phyloP scores from a whole-genome alignment of 139 green algal genomes.

The Microglena sp. region DNA sequence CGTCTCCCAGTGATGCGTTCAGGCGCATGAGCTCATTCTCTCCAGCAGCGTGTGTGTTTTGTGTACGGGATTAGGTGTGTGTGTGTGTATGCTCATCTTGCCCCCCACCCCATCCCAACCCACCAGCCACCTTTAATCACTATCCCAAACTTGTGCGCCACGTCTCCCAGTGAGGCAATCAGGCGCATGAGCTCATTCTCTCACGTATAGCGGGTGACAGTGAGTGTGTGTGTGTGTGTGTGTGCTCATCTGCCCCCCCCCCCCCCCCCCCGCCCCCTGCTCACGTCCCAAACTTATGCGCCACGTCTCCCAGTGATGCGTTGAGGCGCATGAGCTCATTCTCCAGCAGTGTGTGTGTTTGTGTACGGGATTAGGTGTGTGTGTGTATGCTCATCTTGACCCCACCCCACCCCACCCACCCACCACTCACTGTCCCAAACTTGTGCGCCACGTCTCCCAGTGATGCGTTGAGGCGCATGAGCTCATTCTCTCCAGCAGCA shows the following conservation, averaged over 20 bases:
- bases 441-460: no score
- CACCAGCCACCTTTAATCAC: no score
- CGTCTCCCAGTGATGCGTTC: conserved; percentile 4
- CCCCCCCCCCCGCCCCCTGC: no score
- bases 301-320: conserved; percentile 9
- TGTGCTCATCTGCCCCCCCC: not conserved
- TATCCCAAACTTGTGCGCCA: conserved; percentile 20
- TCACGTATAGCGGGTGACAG: not conserved
- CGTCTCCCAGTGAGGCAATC: conserved; percentile 5
- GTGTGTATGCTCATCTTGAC: not conserved
- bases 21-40: conserved; percentile 9
- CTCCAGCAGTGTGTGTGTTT: conserved; percentile 7
- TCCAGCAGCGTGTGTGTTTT: not conserved
- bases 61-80: conserved; percentile 1
- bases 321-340: conserved; percentile 1
- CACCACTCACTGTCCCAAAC: no score
- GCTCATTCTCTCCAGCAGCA: no score
- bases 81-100: not conserved
- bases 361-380: not conserved
- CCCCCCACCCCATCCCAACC: no score
- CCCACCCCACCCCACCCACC: no score
- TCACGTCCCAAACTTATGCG: conserved; percentile 21
- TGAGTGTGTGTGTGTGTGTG: not conserved
- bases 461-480: no score
- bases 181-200: conserved; percentile 9